Percentiles rank a stretch among this genome's conserved stretches.
These are phyloP conservation scores for Marasmius tenuissimus DNA, from an alignment of 1,284 basidiomycete species.

Conservation along the genomic window DNA sequence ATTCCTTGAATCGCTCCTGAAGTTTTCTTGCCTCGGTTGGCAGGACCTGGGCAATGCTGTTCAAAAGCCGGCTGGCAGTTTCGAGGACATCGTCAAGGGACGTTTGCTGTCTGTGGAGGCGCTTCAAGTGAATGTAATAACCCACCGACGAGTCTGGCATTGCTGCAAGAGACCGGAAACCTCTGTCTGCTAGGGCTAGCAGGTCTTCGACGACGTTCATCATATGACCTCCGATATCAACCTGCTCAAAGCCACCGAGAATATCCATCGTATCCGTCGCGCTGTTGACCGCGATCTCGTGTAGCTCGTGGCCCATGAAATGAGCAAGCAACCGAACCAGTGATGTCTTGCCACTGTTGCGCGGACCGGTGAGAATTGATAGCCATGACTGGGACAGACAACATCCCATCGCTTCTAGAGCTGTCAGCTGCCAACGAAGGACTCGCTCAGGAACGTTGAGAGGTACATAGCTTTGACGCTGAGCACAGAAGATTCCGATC, in stretches of 20 bases:
- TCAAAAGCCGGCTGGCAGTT: neutral
- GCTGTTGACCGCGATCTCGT: slow-evolving; percentile 81
- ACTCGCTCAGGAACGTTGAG: slow-evolving; percentile 46
- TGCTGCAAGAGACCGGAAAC: slow-evolving; percentile 37
- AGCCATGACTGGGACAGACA: slow-evolving; percentile 85
- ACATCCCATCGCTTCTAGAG: slow-evolving; percentile 76
- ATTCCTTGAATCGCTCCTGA: slow-evolving; percentile 19
- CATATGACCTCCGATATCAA: slow-evolving; percentile 49
- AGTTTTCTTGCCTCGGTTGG: neutral
- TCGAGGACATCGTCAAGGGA: neutral
- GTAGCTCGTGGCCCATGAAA: slow-evolving; percentile 67
- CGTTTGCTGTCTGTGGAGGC: neutral
- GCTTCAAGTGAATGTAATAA: neutral
- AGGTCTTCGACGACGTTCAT: slow-evolving; percentile 39
- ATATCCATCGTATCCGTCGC: slow-evolving; percentile 95
- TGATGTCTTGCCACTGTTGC: slow-evolving; percentile 80
- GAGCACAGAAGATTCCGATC: slow-evolving; percentile 66
- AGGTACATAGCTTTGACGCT: slow-evolving; percentile 45
- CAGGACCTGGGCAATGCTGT: neutral
- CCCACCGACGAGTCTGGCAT: slow-evolving; percentile 26
- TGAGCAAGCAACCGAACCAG: slow-evolving; percentile 75
- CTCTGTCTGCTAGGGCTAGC: slow-evolving; percentile 37
- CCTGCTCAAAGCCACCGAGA: slow-evolving; percentile 95
- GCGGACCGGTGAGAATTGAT: slow-evolving; percentile 82
- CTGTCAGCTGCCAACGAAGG: slow-evolving; percentile 64